Evolutionary conservation across 345 rosid species (phyloP).

Genomic region (Acer yangbiense): DNA sequence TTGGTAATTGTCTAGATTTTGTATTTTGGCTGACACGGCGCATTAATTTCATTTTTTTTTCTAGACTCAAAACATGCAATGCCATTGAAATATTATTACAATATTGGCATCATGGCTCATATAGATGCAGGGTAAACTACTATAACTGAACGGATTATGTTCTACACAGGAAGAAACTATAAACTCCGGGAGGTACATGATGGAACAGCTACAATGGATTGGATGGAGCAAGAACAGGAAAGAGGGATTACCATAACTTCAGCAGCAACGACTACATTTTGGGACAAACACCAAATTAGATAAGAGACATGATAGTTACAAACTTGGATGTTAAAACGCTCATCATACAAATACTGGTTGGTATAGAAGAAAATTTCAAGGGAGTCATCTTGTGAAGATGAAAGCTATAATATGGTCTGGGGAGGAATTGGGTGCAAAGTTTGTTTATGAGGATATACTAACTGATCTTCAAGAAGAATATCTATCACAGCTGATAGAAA

Average conservation of each 20-base stretch:
- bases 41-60: constrained; percentile 15
- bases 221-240: constrained; percentile 99
- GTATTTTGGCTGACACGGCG: constrained; percentile 6
- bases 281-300: constrained; percentile 89
- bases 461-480: constrained; percentile 79
- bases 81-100: constrained; percentile 80
- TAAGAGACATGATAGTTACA: constrained; percentile 89
- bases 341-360: constrained; percentile 83
- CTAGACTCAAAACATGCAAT: constrained; percentile 64
- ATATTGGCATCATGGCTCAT: constrained; percentile 98
- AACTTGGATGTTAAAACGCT: constrained; percentile 94
- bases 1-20: constrained; percentile 19
- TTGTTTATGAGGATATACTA: constrained; percentile 72
- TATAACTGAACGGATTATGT: constrained; percentile 86
- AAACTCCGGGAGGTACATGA: constrained; percentile 97
- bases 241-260: constrained; percentile 98
- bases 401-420: constrained; percentile 92
- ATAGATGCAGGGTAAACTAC: constrained; percentile 99
- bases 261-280: constrained; percentile 92
- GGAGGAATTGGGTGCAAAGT: constrained; percentile 96
- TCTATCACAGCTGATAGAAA: constrained; percentile 65
- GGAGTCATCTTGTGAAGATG: constrained; percentile 90
- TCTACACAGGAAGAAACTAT: constrained; percentile 92
- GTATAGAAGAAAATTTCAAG: constrained; percentile 77
- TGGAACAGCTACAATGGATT: constrained; percentile 98